Evolutionary conservation across 1,139 yeast species (phyloP).

Genomic region (Pichia kudriavzevii): DNA sequence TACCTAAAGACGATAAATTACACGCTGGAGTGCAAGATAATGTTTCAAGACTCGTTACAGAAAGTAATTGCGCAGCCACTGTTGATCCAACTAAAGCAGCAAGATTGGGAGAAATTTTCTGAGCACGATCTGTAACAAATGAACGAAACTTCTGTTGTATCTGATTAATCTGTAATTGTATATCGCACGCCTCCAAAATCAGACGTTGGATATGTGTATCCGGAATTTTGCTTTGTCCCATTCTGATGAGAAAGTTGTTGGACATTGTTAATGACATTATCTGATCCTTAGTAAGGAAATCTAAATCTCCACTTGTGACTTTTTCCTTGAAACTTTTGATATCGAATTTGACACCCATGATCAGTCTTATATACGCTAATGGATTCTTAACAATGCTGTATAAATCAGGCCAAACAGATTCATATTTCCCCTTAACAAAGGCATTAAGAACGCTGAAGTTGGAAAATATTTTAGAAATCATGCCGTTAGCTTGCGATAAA

Average conservation of each 20-base stretch:
- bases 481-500: conserved; percentile 47
- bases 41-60: conserved; percentile 66
- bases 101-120: conserved; percentile 71
- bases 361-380: conserved; percentile 52
- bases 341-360: conserved; percentile 44
- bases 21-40: conserved; percentile 74
- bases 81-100: conserved; percentile 65
- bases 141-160: conserved; percentile 32
- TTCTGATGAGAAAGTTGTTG: conserved; percentile 36
- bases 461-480: conserved; percentile 46
- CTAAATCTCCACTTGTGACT: conserved; percentile 31
- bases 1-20: conserved; percentile 74
- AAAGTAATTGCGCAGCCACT: conserved; percentile 67
- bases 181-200: conserved; percentile 30
- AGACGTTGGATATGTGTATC: conserved; percentile 11
- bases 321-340: conserved; percentile 10
- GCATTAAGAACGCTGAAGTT: conserved; percentile 48
- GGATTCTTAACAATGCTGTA: conserved; percentile 59
- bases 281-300: conserved; percentile 52
- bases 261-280: conserved; percentile 70
- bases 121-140: conserved; percentile 52
- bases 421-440: conserved; percentile 47
- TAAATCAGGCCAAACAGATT: conserved; percentile 63
- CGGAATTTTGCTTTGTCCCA: conserved; percentile 3
- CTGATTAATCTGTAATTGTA: conserved; percentile 9